Evolutionary conservation across 1,139 yeast species (phyloP).

Genomic region (Arxiozyma bovina): DNA sequence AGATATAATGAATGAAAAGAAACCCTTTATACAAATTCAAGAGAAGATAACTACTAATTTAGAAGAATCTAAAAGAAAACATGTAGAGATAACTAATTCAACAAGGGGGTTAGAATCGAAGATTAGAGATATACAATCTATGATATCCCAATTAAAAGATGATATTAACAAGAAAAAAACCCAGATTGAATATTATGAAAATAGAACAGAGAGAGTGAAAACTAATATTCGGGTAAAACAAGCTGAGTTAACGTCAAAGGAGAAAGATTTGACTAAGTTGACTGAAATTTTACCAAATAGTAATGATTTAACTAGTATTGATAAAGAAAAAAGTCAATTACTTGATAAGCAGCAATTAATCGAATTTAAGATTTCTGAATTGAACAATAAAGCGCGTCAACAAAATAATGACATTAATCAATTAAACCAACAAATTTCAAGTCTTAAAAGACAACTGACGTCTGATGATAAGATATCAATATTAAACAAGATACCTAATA

Average conservation of each 20-base stretch:
- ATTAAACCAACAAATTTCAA: slow-evolving; percentile 14
- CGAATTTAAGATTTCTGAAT: slow-evolving; percentile 10
- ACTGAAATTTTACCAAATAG: slow-evolving; percentile 15
- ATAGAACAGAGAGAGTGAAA: slow-evolving; percentile 17
- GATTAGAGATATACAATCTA: slow-evolving; percentile 13
- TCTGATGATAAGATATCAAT: slow-evolving; percentile 47
- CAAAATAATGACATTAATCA: slow-evolving; percentile 15
- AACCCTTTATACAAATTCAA: slow-evolving; percentile 14
- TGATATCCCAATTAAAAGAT: slow-evolving; percentile 17
- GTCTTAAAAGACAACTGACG: slow-evolving; percentile 31
- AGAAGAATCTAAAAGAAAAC: slow-evolving; percentile 16
- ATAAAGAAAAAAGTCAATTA: slow-evolving; percentile 11
- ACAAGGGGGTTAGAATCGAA: neutral
- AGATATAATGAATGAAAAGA: slow-evolving; percentile 16
- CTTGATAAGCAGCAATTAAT: slow-evolving; percentile 12
- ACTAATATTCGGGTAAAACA: slow-evolving; percentile 24
- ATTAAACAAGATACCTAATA: slow-evolving; percentile 32
- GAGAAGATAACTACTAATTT: slow-evolving; percentile 14
- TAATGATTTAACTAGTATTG: neutral
- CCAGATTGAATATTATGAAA: slow-evolving; percentile 19
- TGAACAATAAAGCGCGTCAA: slow-evolving; percentile 14
- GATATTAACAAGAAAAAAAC: slow-evolving; percentile 23
- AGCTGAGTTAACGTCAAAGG: slow-evolving; percentile 20
- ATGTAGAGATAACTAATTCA: slow-evolving; percentile 6
- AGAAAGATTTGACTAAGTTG: slow-evolving; percentile 15